phyloP scores from a whole-genome alignment of 768 basidiomycete species.

The Xanthoconium purpureum region DNA sequence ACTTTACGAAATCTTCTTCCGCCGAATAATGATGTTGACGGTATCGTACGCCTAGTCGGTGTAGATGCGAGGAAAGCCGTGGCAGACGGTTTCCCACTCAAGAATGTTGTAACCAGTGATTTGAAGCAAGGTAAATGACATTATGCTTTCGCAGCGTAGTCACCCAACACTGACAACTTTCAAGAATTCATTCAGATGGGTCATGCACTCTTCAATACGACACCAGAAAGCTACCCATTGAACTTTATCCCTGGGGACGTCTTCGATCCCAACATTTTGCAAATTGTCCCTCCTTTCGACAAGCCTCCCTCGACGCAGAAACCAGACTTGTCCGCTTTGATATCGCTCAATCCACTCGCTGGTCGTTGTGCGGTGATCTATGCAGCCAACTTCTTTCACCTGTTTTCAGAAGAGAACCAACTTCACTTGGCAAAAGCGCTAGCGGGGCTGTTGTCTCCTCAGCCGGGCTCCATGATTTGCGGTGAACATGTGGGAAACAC shows the following conservation, averaged over 20 bases:
- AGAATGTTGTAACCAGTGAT: conserved; percentile 39
- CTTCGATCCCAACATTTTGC: conserved; percentile 45
- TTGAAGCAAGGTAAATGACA: conserved; percentile 31
- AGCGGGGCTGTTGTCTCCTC: conserved; percentile 28
- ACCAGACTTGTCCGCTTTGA: conserved; percentile 34
- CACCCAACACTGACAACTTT: neutral
- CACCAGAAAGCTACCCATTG: conserved; percentile 47
- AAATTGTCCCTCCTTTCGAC: conserved; percentile 30
- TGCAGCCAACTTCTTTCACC: conserved; percentile 47
- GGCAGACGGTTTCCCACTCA: conserved; percentile 41
- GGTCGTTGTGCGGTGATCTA: conserved; percentile 51
- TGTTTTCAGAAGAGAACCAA: conserved; percentile 32
- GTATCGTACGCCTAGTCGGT: conserved; percentile 12
- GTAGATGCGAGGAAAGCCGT: conserved; percentile 40
- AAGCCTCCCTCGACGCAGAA: conserved; percentile 18
- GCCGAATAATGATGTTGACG: neutral
- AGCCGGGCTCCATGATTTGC: conserved; percentile 32
- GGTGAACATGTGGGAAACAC: conserved; percentile 24
- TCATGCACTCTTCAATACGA: conserved; percentile 58
- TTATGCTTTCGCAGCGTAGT: neutral
- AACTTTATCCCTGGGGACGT: conserved; percentile 54
- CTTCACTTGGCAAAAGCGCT: conserved; percentile 25
- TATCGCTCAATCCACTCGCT: conserved; percentile 45
- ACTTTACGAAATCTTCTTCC: neutral
- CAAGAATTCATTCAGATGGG: conserved; percentile 58